These are phyloP conservation scores for Trichoderma semiorbis DNA, from an alignment of 2,329 filamentous ascomycete genomes.

Conservation along the genomic window DNA sequence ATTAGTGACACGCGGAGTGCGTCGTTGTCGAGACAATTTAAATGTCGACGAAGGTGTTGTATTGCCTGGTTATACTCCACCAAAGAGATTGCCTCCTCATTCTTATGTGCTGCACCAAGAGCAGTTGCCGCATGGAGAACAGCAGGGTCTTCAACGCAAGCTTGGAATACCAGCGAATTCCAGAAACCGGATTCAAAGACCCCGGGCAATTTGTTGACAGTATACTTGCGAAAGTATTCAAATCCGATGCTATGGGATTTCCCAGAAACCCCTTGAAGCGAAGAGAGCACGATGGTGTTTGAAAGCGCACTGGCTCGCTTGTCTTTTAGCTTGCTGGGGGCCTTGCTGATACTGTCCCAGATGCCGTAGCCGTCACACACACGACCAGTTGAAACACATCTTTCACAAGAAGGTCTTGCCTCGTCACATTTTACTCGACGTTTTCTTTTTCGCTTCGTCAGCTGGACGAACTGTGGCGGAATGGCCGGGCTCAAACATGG, in stretches of 20 bases:
- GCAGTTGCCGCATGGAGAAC: slow-evolving; percentile 41
- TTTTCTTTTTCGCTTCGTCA: neutral
- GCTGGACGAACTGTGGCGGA: neutral
- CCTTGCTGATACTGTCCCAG: neutral
- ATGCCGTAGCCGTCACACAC: slow-evolving; percentile 40
- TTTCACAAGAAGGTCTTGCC: slow-evolving; percentile 26
- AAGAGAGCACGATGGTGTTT: neutral
- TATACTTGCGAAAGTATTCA: slow-evolving; percentile 22
- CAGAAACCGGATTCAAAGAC: slow-evolving; percentile 37
- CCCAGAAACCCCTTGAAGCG: neutral
- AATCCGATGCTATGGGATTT: slow-evolving; percentile 21
- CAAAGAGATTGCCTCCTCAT: slow-evolving; percentile 26
- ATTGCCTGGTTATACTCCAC: slow-evolving; percentile 41
- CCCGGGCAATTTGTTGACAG: slow-evolving; percentile 32
- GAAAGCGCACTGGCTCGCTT: neutral
- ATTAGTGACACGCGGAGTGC: slow-evolving; percentile 38
- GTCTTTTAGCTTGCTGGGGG: neutral
- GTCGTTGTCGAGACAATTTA: slow-evolving; percentile 24
- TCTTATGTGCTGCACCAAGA: slow-evolving; percentile 34
- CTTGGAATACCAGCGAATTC: slow-evolving; percentile 38
- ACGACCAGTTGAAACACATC: slow-evolving; percentile 19
- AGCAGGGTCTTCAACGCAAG: slow-evolving; percentile 36
- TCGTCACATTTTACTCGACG: slow-evolving; percentile 37
- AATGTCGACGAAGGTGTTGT: slow-evolving; percentile 30
- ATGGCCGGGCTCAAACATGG: neutral